phyloP scores from a whole-genome alignment of 176 grass and related monocot species.

The Paspalum notatum region DNA sequence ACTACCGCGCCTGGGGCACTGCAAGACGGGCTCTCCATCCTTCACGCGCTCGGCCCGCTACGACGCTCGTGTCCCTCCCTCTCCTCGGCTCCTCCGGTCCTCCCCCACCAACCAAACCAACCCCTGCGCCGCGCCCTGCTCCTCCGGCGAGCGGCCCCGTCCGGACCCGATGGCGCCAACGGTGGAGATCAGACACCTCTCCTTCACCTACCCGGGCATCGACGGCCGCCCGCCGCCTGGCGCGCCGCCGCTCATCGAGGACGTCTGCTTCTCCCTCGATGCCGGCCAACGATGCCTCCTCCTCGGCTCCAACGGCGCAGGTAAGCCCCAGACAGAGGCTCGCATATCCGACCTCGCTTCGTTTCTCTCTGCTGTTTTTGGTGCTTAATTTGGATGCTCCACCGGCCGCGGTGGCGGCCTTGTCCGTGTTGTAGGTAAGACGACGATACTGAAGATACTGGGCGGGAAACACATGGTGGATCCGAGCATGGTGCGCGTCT shows the following conservation, averaged over 20 bases:
- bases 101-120: conserved; percentile 25
- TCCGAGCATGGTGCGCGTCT: conserved; percentile 84
- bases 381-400: conserved; percentile 25
- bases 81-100: neutral
- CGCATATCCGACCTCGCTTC: neutral
- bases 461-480: conserved; percentile 99
- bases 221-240: conserved; percentile 86
- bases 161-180: conserved; percentile 35
- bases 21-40: neutral
- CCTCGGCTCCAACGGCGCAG: conserved; percentile 90
- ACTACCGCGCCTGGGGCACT: neutral
- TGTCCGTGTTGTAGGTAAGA: conserved; percentile 66
- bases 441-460: conserved; percentile 94
- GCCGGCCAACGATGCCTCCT: conserved; percentile 83
- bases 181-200: conserved; percentile 78
- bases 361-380: neutral
- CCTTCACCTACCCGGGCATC: conserved; percentile 93
- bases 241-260: conserved; percentile 76
- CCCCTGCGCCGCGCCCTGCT: conserved; percentile 25
- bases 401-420: neutral
- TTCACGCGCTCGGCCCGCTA: conserved; percentile 30
- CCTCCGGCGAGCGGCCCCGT: conserved; percentile 9
- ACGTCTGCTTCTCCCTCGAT: conserved; percentile 69
- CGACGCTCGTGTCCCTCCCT: neutral
- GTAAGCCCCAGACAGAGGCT: conserved; percentile 9